Base-by-base conservation (phyloP, 331 rosid species). In the Dryas integrifolia region DNA sequence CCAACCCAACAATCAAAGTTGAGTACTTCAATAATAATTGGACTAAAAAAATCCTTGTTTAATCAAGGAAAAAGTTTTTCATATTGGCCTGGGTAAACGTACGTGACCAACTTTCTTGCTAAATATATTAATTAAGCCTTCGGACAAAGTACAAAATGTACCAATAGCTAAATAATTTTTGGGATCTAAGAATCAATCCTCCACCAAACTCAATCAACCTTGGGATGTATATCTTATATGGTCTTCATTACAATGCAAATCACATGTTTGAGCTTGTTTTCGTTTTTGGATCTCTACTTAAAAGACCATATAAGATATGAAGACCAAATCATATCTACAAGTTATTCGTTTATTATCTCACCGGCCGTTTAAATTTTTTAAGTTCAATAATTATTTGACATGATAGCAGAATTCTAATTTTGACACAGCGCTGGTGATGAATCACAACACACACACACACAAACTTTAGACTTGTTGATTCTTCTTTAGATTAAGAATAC, bases 1-100 rank as follows among this genome's bases (percentile, higher is more conserved):
- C 70, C 70, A 43, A 60, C 51, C 73, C 47, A 58, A 52, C 26
- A 9, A 50, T 55, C 53, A 40, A 65, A 67, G 45, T 69, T 40
- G 45, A 24, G 58, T 70, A 44, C 47, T 58, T 63, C 24, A 60
- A 72, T 49, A 53, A 71, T 46, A 43, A 44, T 70, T n/a, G 67
- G 24, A 76, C 24, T 70, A 61, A 73, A 30, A 30, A 30, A 30
- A 1, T 30, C 35, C 2, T 30, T 30, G 35, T 30, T 14, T 38
- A 60, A 60, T 6, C 45, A 38, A 14, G 35, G 35, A 30, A 30
- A 30, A 30, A 1, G 35, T 30, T 30, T 1, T 30, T 30, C 35
- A 30, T 30, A 30, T 30, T 30, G 35, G 35, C 35, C 35, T 30
- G 35, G 35, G 35, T 30, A 21, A 21, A 21, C 24, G 35, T 30